A percentile compares a stretch with the other conserved stretches of the same genome.
These are phyloP conservation scores for Borealophlyctis nickersoniae DNA, from an alignment of 192 early-diverging fungal species.

Conservation along the genomic window DNA sequence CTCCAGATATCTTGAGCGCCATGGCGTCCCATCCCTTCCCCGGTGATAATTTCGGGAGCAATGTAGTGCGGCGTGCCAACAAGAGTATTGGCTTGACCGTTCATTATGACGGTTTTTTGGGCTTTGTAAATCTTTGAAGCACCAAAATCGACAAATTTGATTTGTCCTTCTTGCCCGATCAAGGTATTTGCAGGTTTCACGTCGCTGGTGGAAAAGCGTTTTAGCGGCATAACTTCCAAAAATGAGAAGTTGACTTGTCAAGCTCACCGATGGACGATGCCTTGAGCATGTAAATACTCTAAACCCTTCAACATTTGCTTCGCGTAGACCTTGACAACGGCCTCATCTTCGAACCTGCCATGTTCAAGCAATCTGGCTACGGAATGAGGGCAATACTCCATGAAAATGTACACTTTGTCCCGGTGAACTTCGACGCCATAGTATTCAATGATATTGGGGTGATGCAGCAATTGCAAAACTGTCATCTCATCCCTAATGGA, in stretches of 20 bases:
- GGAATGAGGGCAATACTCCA: constrained; percentile 85
- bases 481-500: constrained; percentile 88
- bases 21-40: constrained; percentile 67
- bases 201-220: constrained; percentile 23
- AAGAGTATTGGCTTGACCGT: constrained; percentile 32
- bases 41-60: constrained; percentile 75
- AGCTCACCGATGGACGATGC: constrained; percentile 75
- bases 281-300: constrained; percentile 75
- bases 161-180: constrained; percentile 68
- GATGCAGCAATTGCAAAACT: constrained; percentile 84
- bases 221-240: too few species aligned
- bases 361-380: constrained; percentile 73
- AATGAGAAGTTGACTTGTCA: too few species aligned
- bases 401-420: constrained; percentile 69
- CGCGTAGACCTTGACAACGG: constrained; percentile 65
- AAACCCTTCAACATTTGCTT: constrained; percentile 82
- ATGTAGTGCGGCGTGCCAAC: constrained; percentile 43
- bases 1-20: constrained; percentile 92
- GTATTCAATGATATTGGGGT: constrained; percentile 87
- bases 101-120: constrained; percentile 31
- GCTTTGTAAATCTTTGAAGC: constrained; percentile 76
- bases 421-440: constrained; percentile 89
- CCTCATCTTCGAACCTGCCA: constrained; percentile 75
- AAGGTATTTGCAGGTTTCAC: constrained; percentile 59
- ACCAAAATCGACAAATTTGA: constrained; percentile 90